Conservation (phyloP, 1,139 yeast genomes). For the Maudiozyma humilis region DNA sequence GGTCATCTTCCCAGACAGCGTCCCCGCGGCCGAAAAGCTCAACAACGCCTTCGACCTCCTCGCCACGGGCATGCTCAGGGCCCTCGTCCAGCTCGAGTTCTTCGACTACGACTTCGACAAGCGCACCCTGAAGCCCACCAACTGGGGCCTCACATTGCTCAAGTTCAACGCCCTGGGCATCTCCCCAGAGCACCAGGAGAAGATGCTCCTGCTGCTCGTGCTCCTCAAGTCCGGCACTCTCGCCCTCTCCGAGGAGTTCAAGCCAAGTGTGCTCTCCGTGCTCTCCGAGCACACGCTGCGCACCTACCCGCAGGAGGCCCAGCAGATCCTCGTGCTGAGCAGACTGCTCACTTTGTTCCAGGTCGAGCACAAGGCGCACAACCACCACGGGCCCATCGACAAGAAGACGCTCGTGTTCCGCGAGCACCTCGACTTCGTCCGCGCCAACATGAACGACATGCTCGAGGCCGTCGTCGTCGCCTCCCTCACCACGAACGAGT, state of each 20-base stretch:
- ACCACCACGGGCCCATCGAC: constrained; percentile 65
- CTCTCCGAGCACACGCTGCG: constrained; percentile 30
- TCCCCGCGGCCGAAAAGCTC: constrained; percentile 30
- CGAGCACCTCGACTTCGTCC: constrained; percentile 53
- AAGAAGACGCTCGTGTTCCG: constrained; percentile 57
- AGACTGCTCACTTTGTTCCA: constrained; percentile 51
- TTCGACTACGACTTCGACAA: constrained; percentile 37
- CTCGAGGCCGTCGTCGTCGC: constrained; percentile 49
- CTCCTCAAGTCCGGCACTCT: constrained; percentile 38
- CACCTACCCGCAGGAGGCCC: constrained; percentile 29
- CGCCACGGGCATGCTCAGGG: constrained; percentile 52
- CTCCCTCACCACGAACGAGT: constrained; percentile 47
- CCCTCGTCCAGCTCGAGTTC: constrained; percentile 49
- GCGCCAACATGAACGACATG: constrained; percentile 44
- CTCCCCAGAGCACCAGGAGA: constrained; percentile 29
- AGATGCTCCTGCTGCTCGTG: constrained; percentile 40
- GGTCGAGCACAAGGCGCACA: constrained; percentile 47
- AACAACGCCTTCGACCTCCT: constrained; percentile 45
- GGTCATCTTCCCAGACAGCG: constrained; percentile 33
- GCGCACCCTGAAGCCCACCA: constrained; percentile 37
- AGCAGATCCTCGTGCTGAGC: constrained; percentile 44
- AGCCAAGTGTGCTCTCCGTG: constrained; percentile 27
- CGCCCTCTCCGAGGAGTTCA: constrained; percentile 31
- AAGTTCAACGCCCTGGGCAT: constrained; percentile 30
- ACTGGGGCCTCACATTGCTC: constrained; percentile 51